Base-by-base conservation (phyloP, 1,284 basidiomycete genomes). In the Ceratobasidium sp. region DNA sequence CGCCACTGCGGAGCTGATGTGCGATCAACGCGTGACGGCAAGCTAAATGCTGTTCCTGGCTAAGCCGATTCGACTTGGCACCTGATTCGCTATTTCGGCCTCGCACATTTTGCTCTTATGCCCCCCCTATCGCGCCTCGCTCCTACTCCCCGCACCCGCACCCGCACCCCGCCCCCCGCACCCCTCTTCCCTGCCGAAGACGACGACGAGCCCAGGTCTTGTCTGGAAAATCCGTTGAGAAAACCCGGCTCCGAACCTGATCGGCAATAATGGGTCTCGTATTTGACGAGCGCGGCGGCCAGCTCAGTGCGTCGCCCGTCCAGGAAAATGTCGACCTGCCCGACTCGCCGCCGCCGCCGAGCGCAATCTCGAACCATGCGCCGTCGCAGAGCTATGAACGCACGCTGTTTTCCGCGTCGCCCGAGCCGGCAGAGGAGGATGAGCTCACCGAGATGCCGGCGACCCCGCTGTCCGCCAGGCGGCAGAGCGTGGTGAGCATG, bases 21-120 rank as follows among this genome's bases (percentile, higher is more conserved):
- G 54, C 54, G 54, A 58, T 58, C 54, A 58, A 58, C 31, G 31
- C 27, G 27, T 24, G 19, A 58, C 54, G 54, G 22, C 9, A 14
- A 5, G 27, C 39, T 11, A 41, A 69, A 69, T 69, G 48, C 27
- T 49, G 68, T 71, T 71, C 68, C 68, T 71, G 68, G 68, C 49
- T 58, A 54, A 16, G 16, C 59, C 39, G 37, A 43, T 41, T 56
- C 27, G 31, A 69, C 39, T 71, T 59, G 41, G 43, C 68, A 56
- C 27, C 68, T 71, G 68, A 71, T 71, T 71, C 68, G 68, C 68
- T 71, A 54, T 59, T 71, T 71, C 68, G 68, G 54, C 31, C 46
- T 59, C 37, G 41, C 39, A 34, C 49, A 19, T 8, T 24, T 22
- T 41, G 19, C 54, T 71, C 68, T 59, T 48, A 63, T 63, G 61